phyloP scores from a whole-genome alignment of 129 eudicot genomes.

The Helianthus annuus region HanXRQr2.0-SUNRISE NC_035440.2:90969947-90970446 shows the following conservation, averaged over 20 bases:
- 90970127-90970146: constrained; percentile 94
- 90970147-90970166: constrained; percentile 70
- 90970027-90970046: neutral
- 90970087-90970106: constrained; percentile 93
- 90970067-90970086: constrained; percentile 88
- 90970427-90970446: neutral
- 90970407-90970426: neutral
- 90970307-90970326: constrained; percentile 76
- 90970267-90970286: constrained; percentile 79
- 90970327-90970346: constrained; percentile 54
- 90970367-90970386: neutral
- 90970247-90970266: constrained; percentile 56
- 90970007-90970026: neutral
- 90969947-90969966: constrained; percentile 99
- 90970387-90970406: neutral
- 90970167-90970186: constrained; percentile 98
- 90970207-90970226: constrained; percentile 63
- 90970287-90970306: constrained; percentile 67
- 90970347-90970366: neutral
- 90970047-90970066: neutral
- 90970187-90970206: constrained; percentile 91
- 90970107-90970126: constrained; percentile 99
- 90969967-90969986: constrained; percentile 16
- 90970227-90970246: constrained; percentile 50
- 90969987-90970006: constrained; percentile 9